Base-by-base conservation (phyloP, 1,284 basidiomycete genomes). In the Leccinum pachyderme region DNA sequence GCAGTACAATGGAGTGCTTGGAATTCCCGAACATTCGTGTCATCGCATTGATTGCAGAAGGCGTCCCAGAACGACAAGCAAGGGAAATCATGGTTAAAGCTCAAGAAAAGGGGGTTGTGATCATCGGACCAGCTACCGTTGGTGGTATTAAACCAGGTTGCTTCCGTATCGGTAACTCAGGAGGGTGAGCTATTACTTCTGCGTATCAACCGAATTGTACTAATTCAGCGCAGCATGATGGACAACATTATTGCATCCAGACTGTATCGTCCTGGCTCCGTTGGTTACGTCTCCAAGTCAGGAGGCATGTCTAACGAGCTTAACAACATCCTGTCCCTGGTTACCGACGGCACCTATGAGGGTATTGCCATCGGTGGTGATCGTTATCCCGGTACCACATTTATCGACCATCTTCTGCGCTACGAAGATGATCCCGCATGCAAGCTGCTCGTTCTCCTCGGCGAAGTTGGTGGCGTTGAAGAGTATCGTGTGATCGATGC, bases 251-350 rank as follows among this genome's bases (percentile, higher is more conserved):
- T 98, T 68, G 80, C 95, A 13, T 98, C 95, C 62, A 99, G 98
- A 83, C 91, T 99, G 61, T 99, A 98, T 86, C 93, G 95, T 69
- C 79, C 95, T 47, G 97, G 96, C 59, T 95, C 95, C 24, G 93
- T 99, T 67, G 96, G 94, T 70, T 98, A 98, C 77, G 96, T 99
- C 72, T 98, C 94, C 77, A 99, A 99, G 81, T 98, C 96, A 12
- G 96, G 96, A 65, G 96, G 97, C 75, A 99, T 99, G 97, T 99
- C 96, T 66, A 99, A 99, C 81, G 97, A 99, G 78, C 82, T 99
- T 66, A 98, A 99, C 91, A 99, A 98, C 82, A 99, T 99, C 72
- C 88, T 99, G 62, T 95, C 95, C 47, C 84, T 97, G 72, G 89
- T 92, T 72, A 98, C 95, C 72, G 95, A 99, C 79, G 97, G 96